Conservation (phyloP, 768 basidiomycete genomes). For the Termitomyces sp. region DNA sequence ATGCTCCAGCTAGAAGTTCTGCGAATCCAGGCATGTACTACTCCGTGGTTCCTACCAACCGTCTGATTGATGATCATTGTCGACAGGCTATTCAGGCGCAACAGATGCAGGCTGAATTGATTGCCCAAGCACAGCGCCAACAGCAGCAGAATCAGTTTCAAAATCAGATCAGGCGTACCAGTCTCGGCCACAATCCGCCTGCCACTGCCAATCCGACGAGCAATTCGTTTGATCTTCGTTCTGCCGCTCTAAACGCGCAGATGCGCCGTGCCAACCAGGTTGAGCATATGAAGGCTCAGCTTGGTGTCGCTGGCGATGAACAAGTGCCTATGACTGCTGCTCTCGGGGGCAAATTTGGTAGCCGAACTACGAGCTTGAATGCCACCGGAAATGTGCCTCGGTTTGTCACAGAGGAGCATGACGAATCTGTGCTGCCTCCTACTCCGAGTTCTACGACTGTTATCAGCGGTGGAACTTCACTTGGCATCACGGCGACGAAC, state of each 20-base stretch:
- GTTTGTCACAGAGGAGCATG: slow-evolving; percentile 33
- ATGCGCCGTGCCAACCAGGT: slow-evolving; percentile 65
- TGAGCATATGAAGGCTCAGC: slow-evolving; percentile 58
- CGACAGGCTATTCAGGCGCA: slow-evolving; percentile 62
- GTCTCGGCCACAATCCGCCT: slow-evolving; percentile 46
- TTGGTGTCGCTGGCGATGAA: slow-evolving; percentile 47
- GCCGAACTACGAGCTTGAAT: slow-evolving; percentile 47
- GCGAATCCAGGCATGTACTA: slow-evolving; percentile 62
- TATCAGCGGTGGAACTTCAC: slow-evolving; percentile 68
- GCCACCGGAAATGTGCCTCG: slow-evolving; percentile 23
- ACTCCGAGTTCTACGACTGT: slow-evolving; percentile 61
- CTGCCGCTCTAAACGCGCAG: slow-evolving; percentile 48
- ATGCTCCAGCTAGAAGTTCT: slow-evolving; percentile 82
- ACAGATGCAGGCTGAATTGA: slow-evolving; percentile 68
- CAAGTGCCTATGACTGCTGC: slow-evolving; percentile 78
- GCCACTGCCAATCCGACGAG: slow-evolving; percentile 70
- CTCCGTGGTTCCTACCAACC: neutral
- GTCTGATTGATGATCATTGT: slow-evolving; percentile 7
- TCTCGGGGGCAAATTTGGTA: slow-evolving; percentile 70
- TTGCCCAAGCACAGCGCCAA: slow-evolving; percentile 55
- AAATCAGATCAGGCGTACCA: slow-evolving; percentile 40
- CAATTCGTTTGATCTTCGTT: slow-evolving; percentile 59
- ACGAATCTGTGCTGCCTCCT: slow-evolving; percentile 41
- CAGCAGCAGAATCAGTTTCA: slow-evolving; percentile 38
- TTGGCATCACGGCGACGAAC: slow-evolving; percentile 48